Percentiles rank a stretch among this genome's conserved stretches.
phyloP scores from a whole-genome alignment of 768 basidiomycete genomes.

The Hericium alpestre region DNA sequence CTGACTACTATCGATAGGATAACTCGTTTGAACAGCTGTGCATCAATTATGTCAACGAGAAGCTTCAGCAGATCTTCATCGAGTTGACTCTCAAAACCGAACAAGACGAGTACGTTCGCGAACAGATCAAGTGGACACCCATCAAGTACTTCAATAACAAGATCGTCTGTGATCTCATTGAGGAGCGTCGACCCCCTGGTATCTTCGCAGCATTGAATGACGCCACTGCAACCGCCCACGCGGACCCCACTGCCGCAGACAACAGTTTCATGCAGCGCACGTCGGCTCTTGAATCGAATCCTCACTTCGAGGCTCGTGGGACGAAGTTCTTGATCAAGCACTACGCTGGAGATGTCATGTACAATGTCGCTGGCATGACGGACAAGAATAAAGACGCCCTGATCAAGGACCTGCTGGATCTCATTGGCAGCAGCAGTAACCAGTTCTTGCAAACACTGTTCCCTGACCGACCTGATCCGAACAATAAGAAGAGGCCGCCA shows the following conservation, averaged over 20 bases:
- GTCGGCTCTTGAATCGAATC: constrained; percentile 66
- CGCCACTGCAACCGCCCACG: constrained; percentile 97
- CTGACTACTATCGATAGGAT: constrained; percentile 37
- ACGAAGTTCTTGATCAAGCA: constrained; percentile 91
- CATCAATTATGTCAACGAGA: constrained; percentile 99
- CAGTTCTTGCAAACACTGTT: constrained; percentile 82
- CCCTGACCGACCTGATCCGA: constrained; percentile 89
- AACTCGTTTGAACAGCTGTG: constrained; percentile 97
- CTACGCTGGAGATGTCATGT: constrained; percentile 98
- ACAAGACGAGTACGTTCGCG: constrained; percentile 97
- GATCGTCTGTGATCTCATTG: constrained; percentile 96
- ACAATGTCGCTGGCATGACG: constrained; percentile 95
- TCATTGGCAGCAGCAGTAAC: constrained; percentile 72
- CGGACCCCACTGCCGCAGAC: constrained; percentile 92
- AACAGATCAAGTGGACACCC: constrained; percentile 98
- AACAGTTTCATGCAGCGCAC: constrained; percentile 93
- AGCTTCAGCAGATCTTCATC: constrained; percentile 98
- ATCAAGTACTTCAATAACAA: constrained; percentile 99
- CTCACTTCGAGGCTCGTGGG: constrained; percentile 93
- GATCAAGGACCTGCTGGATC: constrained; percentile 87
- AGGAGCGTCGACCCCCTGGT: constrained; percentile 91
- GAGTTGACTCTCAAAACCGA: constrained; percentile 97
- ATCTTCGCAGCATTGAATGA: constrained; percentile 98
- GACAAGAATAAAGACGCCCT: constrained; percentile 99
- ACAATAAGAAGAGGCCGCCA: constrained; percentile 95